phyloP scores from a whole-genome alignment of 768 basidiomycete genomes.

The Russula sp. region DNA sequence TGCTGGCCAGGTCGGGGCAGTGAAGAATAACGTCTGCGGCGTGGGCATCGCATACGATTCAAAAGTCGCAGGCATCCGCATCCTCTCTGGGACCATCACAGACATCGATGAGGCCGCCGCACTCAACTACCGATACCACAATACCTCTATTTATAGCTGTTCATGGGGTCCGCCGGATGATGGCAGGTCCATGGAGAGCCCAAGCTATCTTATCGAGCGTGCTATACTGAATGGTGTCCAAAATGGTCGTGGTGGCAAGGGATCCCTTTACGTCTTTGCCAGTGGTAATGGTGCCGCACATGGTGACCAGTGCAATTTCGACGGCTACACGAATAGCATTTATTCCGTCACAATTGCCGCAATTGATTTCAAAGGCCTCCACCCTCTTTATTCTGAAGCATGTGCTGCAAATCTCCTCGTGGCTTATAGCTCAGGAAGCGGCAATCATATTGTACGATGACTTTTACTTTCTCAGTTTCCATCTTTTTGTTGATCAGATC shows the following conservation, averaged over 20 bases:
- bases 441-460: slow-evolving; percentile 81
- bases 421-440: slow-evolving; percentile 92
- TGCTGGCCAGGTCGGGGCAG: slow-evolving; percentile 94
- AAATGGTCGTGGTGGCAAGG: slow-evolving; percentile 84
- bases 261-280: slow-evolving; percentile 94
- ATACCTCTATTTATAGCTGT: slow-evolving; percentile 91
- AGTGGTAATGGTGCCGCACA: slow-evolving; percentile 91
- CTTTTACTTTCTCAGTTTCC: slow-evolving; percentile 11
- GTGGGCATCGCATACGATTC: slow-evolving; percentile 91
- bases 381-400: slow-evolving; percentile 96
- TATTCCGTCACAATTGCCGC: slow-evolving; percentile 97
- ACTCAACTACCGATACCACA: slow-evolving; percentile 90
- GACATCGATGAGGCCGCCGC: slow-evolving; percentile 95
- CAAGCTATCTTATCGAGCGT: slow-evolving; percentile 85
- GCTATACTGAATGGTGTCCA: slow-evolving; percentile 92
- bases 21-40: slow-evolving; percentile 90
- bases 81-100: slow-evolving; percentile 90
- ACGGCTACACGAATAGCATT: slow-evolving; percentile 98
- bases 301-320: slow-evolving; percentile 98
- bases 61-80: slow-evolving; percentile 90
- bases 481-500: slow-evolving; percentile 28
- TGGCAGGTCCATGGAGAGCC: slow-evolving; percentile 91
- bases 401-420: slow-evolving; percentile 97
- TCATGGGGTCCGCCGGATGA: slow-evolving; percentile 99
- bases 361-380: slow-evolving; percentile 87